phyloP scores from a whole-genome alignment of 768 basidiomycete genomes.

The Dentipellis sp. region DNA sequence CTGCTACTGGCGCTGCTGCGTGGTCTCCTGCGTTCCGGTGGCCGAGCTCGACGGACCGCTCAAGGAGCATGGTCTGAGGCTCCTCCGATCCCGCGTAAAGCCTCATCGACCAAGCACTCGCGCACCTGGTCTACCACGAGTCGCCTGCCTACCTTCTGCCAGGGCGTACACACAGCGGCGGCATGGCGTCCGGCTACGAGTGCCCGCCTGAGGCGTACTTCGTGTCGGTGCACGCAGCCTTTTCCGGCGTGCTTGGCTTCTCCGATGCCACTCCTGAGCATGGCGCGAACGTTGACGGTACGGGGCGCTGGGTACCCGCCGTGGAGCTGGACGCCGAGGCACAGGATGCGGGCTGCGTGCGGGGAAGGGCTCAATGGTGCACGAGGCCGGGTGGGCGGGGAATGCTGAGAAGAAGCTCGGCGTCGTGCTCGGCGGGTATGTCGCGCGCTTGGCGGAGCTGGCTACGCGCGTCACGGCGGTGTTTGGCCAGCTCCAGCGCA shows the following conservation, averaged over 20 bases:
- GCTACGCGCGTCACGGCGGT: constrained; percentile 52
- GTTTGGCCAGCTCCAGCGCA: constrained; percentile 62
- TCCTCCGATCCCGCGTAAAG: constrained; percentile 35
- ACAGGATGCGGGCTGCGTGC: constrained; percentile 59
- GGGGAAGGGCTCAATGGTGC: constrained; percentile 61
- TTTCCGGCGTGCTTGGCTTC: constrained; percentile 74
- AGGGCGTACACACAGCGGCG: constrained; percentile 72
- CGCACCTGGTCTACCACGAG: constrained; percentile 76
- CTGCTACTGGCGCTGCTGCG: constrained; percentile 75
- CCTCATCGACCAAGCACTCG: constrained; percentile 73
- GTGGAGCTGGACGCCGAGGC: constrained; percentile 44
- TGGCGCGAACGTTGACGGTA: constrained; percentile 51
- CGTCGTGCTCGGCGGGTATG: constrained; percentile 84
- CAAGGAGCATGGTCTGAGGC: constrained; percentile 41
- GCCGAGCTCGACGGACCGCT: constrained; percentile 65
- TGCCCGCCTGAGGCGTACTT: constrained; percentile 75
- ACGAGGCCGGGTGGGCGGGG: constrained; percentile 68
- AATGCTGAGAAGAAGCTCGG: constrained; percentile 90
- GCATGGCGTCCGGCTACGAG: constrained; percentile 56
- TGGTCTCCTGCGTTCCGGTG: constrained; percentile 76
- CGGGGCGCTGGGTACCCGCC: constrained; percentile 60
- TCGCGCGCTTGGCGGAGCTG: constrained; percentile 60
- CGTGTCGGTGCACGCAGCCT: constrained; percentile 52
- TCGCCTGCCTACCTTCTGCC: constrained; percentile 81
- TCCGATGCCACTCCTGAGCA: constrained; percentile 75